A percentile compares a stretch with the other conserved stretches of the same genome.
phyloP scores from a whole-genome alignment of 176 grass and related monocot species.

The Musa beccarii region DNA sequence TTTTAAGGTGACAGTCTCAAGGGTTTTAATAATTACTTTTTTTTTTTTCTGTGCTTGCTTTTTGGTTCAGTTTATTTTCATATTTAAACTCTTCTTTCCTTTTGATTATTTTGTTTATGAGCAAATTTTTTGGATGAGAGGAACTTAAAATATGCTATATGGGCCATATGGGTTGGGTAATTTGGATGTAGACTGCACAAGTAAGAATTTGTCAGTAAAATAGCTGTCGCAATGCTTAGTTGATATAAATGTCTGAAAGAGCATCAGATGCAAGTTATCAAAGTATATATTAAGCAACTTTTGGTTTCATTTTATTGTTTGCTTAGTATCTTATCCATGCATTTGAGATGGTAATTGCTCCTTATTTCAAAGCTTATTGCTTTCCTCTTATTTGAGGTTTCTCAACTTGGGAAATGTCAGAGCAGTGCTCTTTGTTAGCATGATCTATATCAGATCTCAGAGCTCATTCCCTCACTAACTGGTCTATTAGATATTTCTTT shows the following conservation, averaged over 20 bases:
- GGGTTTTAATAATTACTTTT: neutral
- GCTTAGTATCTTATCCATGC: no score
- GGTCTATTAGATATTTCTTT: neutral
- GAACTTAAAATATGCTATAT: neutral
- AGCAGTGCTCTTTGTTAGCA: neutral
- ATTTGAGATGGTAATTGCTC: no score
- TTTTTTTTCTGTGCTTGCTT: neutral
- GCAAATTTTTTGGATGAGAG: neutral
- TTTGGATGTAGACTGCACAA: no score
- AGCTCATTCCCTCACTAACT: neutral
- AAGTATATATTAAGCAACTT: no score
- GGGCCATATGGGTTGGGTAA: neutral
- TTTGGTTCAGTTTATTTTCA: conserved; percentile 1
- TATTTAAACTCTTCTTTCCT: conserved; percentile 11
- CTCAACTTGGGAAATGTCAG: neutral
- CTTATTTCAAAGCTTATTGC: no score
- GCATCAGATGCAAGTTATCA: no score
- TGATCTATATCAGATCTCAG: neutral
- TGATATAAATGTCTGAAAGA: no score
- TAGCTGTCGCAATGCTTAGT: no score
- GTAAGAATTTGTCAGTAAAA: no score
- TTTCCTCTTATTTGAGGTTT: no score
- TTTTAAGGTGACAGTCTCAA: conserved; percentile 56
- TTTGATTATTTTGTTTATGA: neutral
- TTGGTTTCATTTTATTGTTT: no score